Evolutionary conservation across 1,284 basidiomycete genomes (phyloP), one percentile per base, ranked within the genome.

Genomic region (Irpex lacteus): DNA sequence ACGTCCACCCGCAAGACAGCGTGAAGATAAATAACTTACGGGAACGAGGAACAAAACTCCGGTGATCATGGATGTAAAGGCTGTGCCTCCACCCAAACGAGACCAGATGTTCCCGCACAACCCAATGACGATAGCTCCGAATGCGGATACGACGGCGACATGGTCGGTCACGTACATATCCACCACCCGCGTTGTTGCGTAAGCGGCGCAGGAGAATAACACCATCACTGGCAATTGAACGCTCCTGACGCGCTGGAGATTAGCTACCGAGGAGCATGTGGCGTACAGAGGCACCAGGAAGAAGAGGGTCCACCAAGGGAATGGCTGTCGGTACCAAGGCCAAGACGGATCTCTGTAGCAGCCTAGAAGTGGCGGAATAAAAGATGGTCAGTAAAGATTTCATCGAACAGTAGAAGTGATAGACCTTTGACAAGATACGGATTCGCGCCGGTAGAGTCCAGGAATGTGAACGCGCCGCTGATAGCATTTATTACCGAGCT

Each of bases 41-140:
- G 92, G 92, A 9, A 95, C 92, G 37, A 95, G 80, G 75, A 94
- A 94, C 61, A 94, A 78, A 15, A 95, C 90, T 32, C 92, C 91
- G 2, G 92, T 91, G n/a, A 94, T 91, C 90, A 93, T 95, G 13
- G 91, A 87, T 0, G 93, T 94, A 74, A 95, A 96, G 2, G 94
- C 92, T 3, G 89, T 90, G 59, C 92, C 94, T 34, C 87, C 84
- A 69, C 90, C 84, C 38, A 92, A 74, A 53, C 92, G 83, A 55
- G 92, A 93, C 72, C 94, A 95, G 13, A 88, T 73, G 71, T 95
- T 95, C 54, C 93, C 93, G 50, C 94, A 82, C 13, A 90, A 76
- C 63, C 93, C 93, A 67, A 95, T 89, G 61, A 91, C 85, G 71
- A 94, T 86, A 18, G 93, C 91, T n/a, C 92, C 92, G 66, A 89